phyloP scores from a whole-genome alignment of 345 rosid species.

The Acer yangbiense region DNA sequence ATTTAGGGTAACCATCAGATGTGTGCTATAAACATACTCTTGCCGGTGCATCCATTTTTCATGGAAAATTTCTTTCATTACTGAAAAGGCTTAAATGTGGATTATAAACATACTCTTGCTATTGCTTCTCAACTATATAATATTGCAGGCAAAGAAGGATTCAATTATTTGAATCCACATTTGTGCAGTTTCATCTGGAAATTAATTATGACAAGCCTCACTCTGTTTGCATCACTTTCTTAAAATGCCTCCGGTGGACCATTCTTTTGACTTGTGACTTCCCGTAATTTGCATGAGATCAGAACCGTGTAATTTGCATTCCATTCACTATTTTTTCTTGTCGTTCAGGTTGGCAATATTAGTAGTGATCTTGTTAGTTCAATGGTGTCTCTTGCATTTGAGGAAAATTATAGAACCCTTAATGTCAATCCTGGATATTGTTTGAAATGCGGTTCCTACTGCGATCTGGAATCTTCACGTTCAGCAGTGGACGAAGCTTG shows the following conservation, averaged over 20 bases:
- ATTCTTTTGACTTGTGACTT: slow-evolving; percentile 8
- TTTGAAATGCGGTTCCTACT: slow-evolving; percentile 57
- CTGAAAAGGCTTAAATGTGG: background rate
- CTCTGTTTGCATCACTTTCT: background rate
- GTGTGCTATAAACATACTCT: background rate
- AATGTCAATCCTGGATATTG: slow-evolving; percentile 50
- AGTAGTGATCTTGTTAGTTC: slow-evolving; percentile 28
- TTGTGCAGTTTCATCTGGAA: background rate
- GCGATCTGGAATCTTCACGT: slow-evolving; percentile 46
- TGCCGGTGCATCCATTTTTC: background rate
- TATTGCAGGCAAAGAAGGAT: background rate
- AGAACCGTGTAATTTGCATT: slow-evolving; percentile 8
- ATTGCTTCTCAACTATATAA: background rate
- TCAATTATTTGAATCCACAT: background rate
- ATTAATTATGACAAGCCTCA: background rate
- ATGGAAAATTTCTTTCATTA: background rate
- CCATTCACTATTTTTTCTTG: background rate
- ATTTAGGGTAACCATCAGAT: slow-evolving; percentile 5
- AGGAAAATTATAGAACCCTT: slow-evolving; percentile 26
- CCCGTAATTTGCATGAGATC: slow-evolving; percentile 4
- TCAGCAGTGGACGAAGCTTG: slow-evolving; percentile 50
- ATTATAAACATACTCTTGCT: background rate
- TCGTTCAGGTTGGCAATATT: slow-evolving; percentile 37
- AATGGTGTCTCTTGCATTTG: slow-evolving; percentile 36
- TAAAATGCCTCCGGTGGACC: background rate